Evolutionary conservation across 202 grass and related monocot species (phyloP), one percentile per base, ranked within the genome.

Genomic region (Elaeis oleifera): DNA sequence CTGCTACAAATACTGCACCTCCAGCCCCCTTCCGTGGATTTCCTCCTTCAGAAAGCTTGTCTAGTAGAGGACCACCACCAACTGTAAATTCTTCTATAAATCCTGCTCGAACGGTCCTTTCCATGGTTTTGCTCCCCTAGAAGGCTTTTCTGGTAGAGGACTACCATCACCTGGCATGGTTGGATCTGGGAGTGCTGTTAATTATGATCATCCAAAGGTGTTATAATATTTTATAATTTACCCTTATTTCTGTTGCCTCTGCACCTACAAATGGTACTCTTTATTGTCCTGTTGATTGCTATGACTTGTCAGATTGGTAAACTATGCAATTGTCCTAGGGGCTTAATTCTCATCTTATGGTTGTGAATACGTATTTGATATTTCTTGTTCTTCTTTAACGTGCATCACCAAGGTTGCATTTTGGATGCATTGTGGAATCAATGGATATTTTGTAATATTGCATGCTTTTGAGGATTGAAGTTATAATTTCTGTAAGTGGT

Each of bases 131-230:
- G 63, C 77, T 24, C 72, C 81, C 69, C 68, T 72, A 70, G 82
- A 89, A 73, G 78, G 74, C 66, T 78, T 54, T 54, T 64, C 26
- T 49, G 65, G 31, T 79, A 75, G 71, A 71, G 63, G 53, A 63
- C 58, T 64, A 18, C 76, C 83, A 67, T 58, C 73, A 59, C 70
- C 85, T 80, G 74, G 74, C 59, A 25, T 86, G 66, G 60, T 74
- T 63, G 74, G 77, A 83, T 65, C 64, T 72, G 83, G 77, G 48
- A 83, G 83, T 71, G 80, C 84, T 72, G 76, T 79, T 56, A 72
- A 79, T 74, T 86, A 90, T 75, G 77, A 83, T 64, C 74, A 72
- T 76, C 76, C 67, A 0, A 81, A 86, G 87, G 80, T 90, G 86
- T 60, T 66, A 60, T 44, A 44, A 44, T 66, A 60, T 77, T 63